Conservation (phyloP, 345 rosid species). For the Sonneratia caseolaris region DNA sequence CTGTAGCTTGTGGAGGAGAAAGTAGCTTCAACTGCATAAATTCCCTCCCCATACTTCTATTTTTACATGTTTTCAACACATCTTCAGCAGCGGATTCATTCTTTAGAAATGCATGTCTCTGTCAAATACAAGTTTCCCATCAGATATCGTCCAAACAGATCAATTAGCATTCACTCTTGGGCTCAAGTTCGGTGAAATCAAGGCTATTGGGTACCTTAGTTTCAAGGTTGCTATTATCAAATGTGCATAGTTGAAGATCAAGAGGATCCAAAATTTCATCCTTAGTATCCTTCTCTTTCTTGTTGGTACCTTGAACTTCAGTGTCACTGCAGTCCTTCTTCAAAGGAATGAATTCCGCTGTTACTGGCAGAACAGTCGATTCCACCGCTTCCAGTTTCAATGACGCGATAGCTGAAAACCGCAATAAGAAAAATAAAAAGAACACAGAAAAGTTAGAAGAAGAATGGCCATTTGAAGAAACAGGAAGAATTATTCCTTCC, state of each 20-base stretch:
- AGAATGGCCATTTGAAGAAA: too few relatives aligned
- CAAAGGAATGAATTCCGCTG: conserved; percentile 75
- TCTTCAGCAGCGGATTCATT: conserved; percentile 12
- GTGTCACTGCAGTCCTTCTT: conserved; percentile 20
- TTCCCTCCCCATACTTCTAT: conserved; percentile 22
- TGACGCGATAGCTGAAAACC: conserved; percentile 46
- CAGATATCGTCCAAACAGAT: conserved; percentile 1
- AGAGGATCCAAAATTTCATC: conserved; percentile 68
- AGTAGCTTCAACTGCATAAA: conserved; percentile 32
- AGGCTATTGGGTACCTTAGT: conserved; percentile 33
- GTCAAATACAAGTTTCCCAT: conserved; percentile 8
- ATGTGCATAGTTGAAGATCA: conserved; percentile 63
- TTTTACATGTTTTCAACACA: conserved; percentile 24
- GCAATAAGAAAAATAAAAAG: background rate
- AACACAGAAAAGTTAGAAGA: background rate
- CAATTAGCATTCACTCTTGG: background rate
- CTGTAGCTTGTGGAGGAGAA: conserved; percentile 12
- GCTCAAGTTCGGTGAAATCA: background rate
- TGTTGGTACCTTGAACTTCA: conserved; percentile 13
- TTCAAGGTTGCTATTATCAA: conserved; percentile 25
- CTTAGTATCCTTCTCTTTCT: conserved; percentile 29
- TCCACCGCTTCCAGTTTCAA: conserved; percentile 48
- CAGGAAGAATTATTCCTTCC: background rate
- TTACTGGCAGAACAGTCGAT: conserved; percentile 31
- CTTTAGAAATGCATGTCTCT: conserved; percentile 3